Evolutionary conservation across 352 stramenopile species (phyloP), one percentile per base, ranked within the genome.

Genomic region (Globisporangium paddicum): DNA sequence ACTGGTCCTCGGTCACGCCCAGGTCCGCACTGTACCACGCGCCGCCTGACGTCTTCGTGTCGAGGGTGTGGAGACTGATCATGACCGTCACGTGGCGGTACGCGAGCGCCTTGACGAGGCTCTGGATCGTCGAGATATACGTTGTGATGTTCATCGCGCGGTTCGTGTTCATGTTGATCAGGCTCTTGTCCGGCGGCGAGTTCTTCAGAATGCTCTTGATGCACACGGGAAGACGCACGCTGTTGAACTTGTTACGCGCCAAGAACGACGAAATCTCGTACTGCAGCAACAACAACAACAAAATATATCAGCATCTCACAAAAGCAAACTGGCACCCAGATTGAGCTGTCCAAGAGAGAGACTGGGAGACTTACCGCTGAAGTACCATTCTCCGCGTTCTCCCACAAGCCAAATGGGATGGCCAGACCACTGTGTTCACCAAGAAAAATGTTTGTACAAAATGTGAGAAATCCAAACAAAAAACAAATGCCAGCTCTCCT

Each of bases 181-280:
- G 58, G 26, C 50, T 55, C 44, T 80, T 80, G 11, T 79, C 59
- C 3, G 81, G 77, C 0, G 62, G 38, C 0, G 58, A 70, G 58
- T 89, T 66, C 2, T 69, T 68, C 2, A 90, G 30, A 21, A 87
- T 76, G 52, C 68, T 72, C 47, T 73, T 73, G 48, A 87, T 80
- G 50, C 79, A 87, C 3, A 88, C 46, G 0, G 80, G 80, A 0
- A 90, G 38, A 30, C 80, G 78, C 21, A 89, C 78, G 5, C 65
- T 79, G 49, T 90, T 89, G 71, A 85, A 90, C 42, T 89, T 90
- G 73, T 90, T 90, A 8, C 68, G 65, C 7, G 75, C 55, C 38
- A 90, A 44, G 60, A 89, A 90, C 5, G 66, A 71, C 0, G 81
- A 76, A 11, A 90, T 57, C 30, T 90, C 72, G 52, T 90, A 90